Base-by-base conservation (phyloP, 805 yeast genomes). In the Schwanniomyces polymorphus region DNA sequence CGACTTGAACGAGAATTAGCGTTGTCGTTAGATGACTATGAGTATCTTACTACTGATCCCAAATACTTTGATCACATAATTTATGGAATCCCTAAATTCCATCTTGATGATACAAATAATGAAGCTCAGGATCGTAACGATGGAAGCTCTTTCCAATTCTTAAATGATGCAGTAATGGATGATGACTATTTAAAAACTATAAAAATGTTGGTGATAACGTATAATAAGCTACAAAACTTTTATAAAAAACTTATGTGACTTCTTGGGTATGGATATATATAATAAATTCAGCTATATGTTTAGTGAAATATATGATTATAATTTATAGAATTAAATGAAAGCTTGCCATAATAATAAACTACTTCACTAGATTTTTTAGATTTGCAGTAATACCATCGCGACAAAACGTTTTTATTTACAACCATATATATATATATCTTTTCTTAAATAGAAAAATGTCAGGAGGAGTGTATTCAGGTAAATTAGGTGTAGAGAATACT, bases 1-100 rank as follows among this genome's bases (percentile, higher is more conserved):
- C 72, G 61, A 25, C 48, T 69, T 28, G 75, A 71, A 44, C 59
- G 58, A 28, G 65, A 62, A 21, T 57, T 70, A 37, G 50, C 49
- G 18, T 52, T 65, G 21, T 48, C 41, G 6, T 34, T 39, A 1
- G 52, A 54, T 2, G 70, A 64, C 28, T 52, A 42, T 25, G 50
- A 52, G 14, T 58, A 50, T 37, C 47, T 63, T 38, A 27, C 45
- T 9, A 17, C 16, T 26, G 44, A 45, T 17, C 42, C 45, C 10
- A 35, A 39, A 23, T 59, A 44, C 41, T 55, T 42, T 49, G 53
- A 56, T 27, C 65, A 61, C 40, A 40, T 60, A 2, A 42, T 63
- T 3, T 65, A 53, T 45, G 65, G 66, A 1, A 41, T 52, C 6
- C 58, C 64, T 4, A 34, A 43, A n/a, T 55, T 59, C 42, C 27